phyloP scores from a whole-genome alignment of 139 green algal genomes.

The Chlorella sp. region DNA sequence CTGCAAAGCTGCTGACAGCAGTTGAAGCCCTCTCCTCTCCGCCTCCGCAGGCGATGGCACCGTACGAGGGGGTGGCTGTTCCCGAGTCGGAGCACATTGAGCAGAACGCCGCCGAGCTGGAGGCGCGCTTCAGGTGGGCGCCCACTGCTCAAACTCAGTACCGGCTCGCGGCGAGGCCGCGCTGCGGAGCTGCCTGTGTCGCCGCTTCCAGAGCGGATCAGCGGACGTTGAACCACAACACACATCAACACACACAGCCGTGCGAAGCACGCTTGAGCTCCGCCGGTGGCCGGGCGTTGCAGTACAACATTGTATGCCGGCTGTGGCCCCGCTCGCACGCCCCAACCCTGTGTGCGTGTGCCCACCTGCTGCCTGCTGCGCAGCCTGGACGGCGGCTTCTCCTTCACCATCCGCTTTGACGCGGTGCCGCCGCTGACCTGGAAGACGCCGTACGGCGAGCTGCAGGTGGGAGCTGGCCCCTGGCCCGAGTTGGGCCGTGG shows the following conservation, averaged over 20 bases:
- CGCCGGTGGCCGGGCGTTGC: no score
- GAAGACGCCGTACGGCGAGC: slow-evolving; percentile 65
- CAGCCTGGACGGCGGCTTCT: slow-evolving; percentile 52
- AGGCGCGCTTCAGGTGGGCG: slow-evolving; percentile 42
- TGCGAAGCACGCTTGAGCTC: no score
- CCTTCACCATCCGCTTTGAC: slow-evolving; percentile 47
- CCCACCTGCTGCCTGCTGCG: background rate
- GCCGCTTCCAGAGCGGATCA: no score
- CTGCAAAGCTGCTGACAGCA: background rate
- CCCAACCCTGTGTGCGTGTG: no score
- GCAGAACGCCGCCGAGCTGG: slow-evolving; percentile 46
- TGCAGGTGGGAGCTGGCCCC: slow-evolving; percentile 67
- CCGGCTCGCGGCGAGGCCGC: background rate
- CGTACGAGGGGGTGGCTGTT: slow-evolving; percentile 42
- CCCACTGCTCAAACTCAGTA: background rate
- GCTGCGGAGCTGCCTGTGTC: no score
- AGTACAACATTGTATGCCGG: no score
- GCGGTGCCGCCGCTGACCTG: slow-evolving; percentile 58
- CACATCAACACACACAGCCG: no score
- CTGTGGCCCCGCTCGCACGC: no score
- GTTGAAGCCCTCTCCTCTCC: background rate
- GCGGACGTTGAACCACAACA: no score
- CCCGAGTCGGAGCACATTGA: slow-evolving; percentile 50
- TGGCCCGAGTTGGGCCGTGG: no score
- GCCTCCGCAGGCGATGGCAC: slow-evolving; percentile 37